These are phyloP conservation scores for Heliamphora ciliata DNA, from an alignment of 179 eudicot genomes.

Conservation along the genomic window DNA sequence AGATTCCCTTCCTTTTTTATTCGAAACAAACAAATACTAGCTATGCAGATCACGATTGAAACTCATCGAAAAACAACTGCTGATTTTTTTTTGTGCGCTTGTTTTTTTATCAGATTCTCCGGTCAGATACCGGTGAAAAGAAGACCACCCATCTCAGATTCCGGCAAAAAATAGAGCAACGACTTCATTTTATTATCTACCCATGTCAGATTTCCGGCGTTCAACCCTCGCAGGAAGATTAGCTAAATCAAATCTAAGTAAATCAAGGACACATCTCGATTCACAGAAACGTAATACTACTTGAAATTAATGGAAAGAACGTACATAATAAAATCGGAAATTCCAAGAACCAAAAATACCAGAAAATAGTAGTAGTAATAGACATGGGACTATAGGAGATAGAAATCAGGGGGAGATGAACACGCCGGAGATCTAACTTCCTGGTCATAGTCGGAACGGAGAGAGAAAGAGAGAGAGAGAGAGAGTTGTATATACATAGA, in stretches of 20 bases:
- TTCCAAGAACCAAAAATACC: neutral
- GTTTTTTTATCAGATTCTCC: neutral
- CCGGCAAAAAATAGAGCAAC: conserved; percentile 2
- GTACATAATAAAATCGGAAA: neutral
- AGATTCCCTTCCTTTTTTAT: neutral
- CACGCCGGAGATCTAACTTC: neutral
- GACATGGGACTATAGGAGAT: neutral
- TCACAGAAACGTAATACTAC: neutral
- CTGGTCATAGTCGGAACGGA: too few species aligned
- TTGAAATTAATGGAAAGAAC: neutral
- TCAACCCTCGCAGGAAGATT: neutral
- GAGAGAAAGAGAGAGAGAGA: too few species aligned
- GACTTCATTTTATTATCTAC: neutral
- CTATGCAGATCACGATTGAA: neutral
- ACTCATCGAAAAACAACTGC: neutral
- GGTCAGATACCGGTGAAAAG: conserved; percentile 7
- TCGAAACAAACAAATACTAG: neutral
- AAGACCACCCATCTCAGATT: neutral
- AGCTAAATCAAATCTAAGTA: neutral
- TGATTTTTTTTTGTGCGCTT: neutral
- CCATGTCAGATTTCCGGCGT: neutral
- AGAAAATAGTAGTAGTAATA: neutral
- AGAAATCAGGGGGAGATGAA: neutral
- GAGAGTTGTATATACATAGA: too few species aligned
- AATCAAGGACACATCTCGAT: neutral